Conservation (phyloP, 148 eudicot species). For the Cornus florida region DNA sequence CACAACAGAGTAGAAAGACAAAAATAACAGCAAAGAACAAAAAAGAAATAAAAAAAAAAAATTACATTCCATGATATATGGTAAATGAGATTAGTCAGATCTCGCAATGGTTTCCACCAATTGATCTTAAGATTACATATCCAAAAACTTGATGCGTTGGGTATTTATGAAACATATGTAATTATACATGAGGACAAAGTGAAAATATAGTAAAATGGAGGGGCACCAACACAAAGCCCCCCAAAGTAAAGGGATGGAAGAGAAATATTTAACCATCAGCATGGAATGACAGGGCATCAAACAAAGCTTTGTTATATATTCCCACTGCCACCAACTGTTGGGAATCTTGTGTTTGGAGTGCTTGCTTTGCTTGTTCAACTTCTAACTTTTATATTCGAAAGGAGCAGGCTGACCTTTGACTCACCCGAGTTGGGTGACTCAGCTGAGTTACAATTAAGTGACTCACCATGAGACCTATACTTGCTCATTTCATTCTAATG, state of each 20-base stretch:
- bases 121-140: background rate
- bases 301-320: background rate
- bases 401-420: slow-evolving; percentile 1
- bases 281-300: slow-evolving; percentile 22
- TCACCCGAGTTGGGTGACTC: slow-evolving; percentile 4
- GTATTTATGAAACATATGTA: too few relatives aligned
- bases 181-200: too few relatives aligned
- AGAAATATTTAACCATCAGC: background rate
- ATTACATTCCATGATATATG: background rate
- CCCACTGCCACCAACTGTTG: slow-evolving; percentile 24
- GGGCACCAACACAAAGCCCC: background rate
- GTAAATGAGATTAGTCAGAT: background rate
- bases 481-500: background rate
- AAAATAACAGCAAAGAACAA: too few relatives aligned
- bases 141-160: background rate
- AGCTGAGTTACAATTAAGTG: background rate
- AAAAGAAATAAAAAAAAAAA: too few relatives aligned
- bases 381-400: background rate
- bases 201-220: background rate
- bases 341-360: slow-evolving; percentile 40
- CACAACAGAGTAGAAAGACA: too few relatives aligned
- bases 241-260: background rate
- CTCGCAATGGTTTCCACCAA: background rate
- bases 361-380: slow-evolving; percentile 7
- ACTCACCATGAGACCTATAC: background rate